Base-by-base conservation (phyloP, 2,329 filamentous ascomycete genomes). In the Ophiosphaerella narmari region DNA sequence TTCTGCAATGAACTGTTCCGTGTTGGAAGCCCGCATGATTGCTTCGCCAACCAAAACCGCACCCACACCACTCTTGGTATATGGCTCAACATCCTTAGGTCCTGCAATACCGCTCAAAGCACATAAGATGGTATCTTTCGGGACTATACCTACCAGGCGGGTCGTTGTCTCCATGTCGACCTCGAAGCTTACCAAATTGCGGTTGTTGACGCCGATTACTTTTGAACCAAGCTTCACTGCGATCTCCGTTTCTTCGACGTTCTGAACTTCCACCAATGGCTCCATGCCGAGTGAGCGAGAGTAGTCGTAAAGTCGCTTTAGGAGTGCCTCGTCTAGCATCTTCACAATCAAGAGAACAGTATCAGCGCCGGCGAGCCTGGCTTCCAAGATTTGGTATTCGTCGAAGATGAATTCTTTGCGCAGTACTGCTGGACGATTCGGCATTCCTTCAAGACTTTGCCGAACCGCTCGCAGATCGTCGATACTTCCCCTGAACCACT, bases 401-500 rank as follows among this genome's bases (percentile, higher is more conserved):
- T 97, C 92, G 66, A 97, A 99, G 35, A 99, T 86, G 66, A 99
- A 99, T 64, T 99, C 94, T 71, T 99, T 99, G 21, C 95, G 86
- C 26, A 99, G 78, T 11, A 99, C 84, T 2, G 93, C 95, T 2
- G 94, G 95, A 44, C 94, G 84, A 70, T 97, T 95, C 1, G 90
- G 87, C 87, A 99, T 91, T 11, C 89, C 88, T 63, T 91, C 85
- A n/a, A 99, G 78, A 41, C 90, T 91, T 73, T 93, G 89, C 38
- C 94, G 86, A 26, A 97, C 94, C 31, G 88, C 86, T 52, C 89
- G 85, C 46, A 99, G 78, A 70, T 99, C 94, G 50, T 99, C 93
- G 53, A 99, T 92, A 74, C 89, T 96, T 40, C 94, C 94, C 77
- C 97, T 97, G 80, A 99, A 99, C 94, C 94, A 99, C 68, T 97